Base-by-base conservation (phyloP, 306 rosid genomes). In the Oemleria cerasiformis region DNA sequence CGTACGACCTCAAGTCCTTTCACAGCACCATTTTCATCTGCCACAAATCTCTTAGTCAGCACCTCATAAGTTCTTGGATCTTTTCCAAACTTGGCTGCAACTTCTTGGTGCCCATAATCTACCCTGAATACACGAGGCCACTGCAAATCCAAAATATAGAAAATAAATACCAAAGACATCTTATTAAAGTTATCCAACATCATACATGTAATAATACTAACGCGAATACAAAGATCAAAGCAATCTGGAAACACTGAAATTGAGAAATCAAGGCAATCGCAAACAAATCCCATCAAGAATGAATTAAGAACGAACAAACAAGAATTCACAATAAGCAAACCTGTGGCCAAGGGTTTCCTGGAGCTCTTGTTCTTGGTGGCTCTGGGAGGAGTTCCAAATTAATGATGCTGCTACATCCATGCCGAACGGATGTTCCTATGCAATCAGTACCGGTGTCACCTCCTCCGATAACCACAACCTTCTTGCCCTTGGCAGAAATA, bases 361-460 rank as follows among this genome's bases (percentile, higher is more conserved):
- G 88, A 23, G 96, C 99, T 86, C 99, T 86, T 30, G 90, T 79
- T 51, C 21, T 84, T 19, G 99, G 96, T 30, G 96, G 99, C 83
- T 83, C 70, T 13, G 99, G 92, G 68, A 95, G 96, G 71, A 91
- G 92, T 74, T 95, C 99, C 19, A 90, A 78, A 73, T 84, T 79
- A 38, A 79, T 66, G 2, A 91, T 15, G 42, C 76, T 62, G 45
- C 74, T 86, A 82, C 99, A 95, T 58, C 99, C 99, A 80, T 95
- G 99, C 14, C 99, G 88, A 49, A 95, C 76, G 39, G 99, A 95
- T 61, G 99, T 95, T 47, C 97, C 99, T 2, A 95, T 88, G 90
- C 99, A 95, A 84, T 95, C 99, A 14, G 99, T 95, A 65, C 99
- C 99, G 9, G 99, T 95, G 87, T 95, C 99, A 75, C 99, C 99